These are phyloP conservation scores for Cenchrus americanus DNA, from an alignment of 176 grass and related monocot species.

Conservation along the genomic window DNA sequence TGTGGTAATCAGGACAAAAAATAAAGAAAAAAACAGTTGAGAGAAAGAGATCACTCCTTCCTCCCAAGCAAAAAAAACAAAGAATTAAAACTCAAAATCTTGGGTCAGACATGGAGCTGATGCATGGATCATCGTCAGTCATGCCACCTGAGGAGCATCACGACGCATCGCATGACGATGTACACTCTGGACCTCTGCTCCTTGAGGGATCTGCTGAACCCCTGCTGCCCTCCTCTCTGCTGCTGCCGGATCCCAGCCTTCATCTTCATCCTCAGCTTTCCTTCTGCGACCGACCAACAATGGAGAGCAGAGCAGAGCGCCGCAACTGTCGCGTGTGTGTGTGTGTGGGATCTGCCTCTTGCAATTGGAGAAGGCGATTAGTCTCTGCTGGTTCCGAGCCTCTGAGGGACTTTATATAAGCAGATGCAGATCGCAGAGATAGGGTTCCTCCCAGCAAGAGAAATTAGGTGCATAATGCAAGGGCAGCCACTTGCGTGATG, in stretches of 20 bases:
- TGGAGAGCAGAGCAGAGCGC: not conserved
- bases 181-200: constrained; percentile 11
- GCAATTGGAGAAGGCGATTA: not conserved
- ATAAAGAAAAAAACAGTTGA: not conserved
- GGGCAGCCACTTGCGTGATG: not conserved
- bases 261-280: not conserved
- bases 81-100: not conserved
- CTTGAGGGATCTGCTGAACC: constrained; percentile 20
- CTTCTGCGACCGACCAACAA: not conserved
- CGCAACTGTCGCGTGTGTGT: not conserved
- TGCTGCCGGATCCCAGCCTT: not conserved
- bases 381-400: not conserved
- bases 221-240: not conserved
- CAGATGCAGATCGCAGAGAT: constrained; percentile 21
- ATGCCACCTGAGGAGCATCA: constrained; percentile 24
- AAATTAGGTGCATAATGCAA: not conserved
- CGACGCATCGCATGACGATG: constrained; percentile 30
- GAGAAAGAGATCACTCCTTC: not conserved
- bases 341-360: not conserved
- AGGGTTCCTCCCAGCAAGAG: not conserved
- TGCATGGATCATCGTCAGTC: not conserved
- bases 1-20: not conserved
- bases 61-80: not conserved
- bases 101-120: not conserved
- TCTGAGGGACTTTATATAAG: not conserved